Evolutionary conservation across 2,329 filamentous ascomycete species (phyloP).

Genomic region (Arachnopeziza araneosa): DNA sequence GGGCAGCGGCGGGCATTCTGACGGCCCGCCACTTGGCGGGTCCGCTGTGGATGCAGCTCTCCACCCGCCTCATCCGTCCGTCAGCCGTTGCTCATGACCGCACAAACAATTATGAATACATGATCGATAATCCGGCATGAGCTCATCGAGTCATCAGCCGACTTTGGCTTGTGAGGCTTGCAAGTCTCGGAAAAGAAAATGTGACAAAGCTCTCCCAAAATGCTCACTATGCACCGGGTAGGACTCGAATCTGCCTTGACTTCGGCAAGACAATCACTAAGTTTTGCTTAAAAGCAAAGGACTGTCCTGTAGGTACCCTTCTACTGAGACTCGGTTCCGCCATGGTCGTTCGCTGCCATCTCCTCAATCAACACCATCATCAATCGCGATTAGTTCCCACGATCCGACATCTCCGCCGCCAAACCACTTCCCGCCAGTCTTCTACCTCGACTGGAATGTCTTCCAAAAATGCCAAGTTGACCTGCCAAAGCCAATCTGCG

Average conservation of each 20-base stretch:
- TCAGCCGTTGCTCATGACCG: no score
- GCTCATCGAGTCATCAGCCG: no score
- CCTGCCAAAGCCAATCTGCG: conserved; percentile 4
- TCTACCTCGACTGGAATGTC: conserved; percentile 11
- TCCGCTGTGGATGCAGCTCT: no score
- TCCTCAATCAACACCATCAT: background rate
- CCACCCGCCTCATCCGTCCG: no score
- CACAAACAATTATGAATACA: no score
- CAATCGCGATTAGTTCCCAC: background rate
- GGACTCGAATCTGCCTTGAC: background rate
- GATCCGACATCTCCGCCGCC: background rate
- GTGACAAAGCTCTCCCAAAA: conserved; percentile 10
- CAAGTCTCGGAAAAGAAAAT: conserved; percentile 14
- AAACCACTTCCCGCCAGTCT: conserved; percentile 11
- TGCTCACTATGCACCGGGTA: conserved; percentile 14
- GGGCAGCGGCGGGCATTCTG: no score
- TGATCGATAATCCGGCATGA: no score
- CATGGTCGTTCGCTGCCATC: background rate
- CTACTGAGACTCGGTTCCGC: background rate
- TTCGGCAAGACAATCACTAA: no score
- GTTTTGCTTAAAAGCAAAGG: no score
- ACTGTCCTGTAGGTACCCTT: background rate
- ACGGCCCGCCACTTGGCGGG: no score
- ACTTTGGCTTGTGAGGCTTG: conserved; percentile 1
- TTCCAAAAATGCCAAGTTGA: conserved; percentile 7